Evolutionary conservation across 805 yeast genomes (phyloP).

Genomic region (Kodamaea leandrae): DNA sequence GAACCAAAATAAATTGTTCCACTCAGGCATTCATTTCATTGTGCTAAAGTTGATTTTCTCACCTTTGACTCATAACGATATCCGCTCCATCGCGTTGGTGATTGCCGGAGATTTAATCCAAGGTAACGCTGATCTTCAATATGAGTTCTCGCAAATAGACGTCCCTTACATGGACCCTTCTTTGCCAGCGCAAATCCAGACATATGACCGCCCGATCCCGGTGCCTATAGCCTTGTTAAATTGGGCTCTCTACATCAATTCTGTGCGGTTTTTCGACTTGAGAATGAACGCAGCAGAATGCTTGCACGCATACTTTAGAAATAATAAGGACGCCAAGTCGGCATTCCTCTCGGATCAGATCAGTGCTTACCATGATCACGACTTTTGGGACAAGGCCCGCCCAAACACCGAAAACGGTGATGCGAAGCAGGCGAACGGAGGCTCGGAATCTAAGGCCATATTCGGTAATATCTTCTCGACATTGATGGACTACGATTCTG

Average conservation of each 20-base stretch:
- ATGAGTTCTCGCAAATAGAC: constrained; percentile 73
- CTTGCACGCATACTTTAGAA: constrained; percentile 64
- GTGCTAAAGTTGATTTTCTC: constrained; percentile 72
- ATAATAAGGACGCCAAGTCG: constrained; percentile 58
- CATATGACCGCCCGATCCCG: constrained; percentile 48
- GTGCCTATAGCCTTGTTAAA: constrained; percentile 71
- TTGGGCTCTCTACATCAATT: constrained; percentile 78
- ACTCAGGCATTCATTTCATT: constrained; percentile 61
- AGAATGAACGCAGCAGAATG: constrained; percentile 70
- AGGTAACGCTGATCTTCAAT: constrained; percentile 65
- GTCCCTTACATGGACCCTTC: constrained; percentile 89
- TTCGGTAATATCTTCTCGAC: constrained; percentile 65
- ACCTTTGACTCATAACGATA: constrained; percentile 56
- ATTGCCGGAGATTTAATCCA: constrained; percentile 77
- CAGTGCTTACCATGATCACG: constrained; percentile 26
- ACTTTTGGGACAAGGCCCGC: constrained; percentile 25
- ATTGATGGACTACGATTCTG: constrained; percentile 70
- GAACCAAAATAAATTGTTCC: constrained; percentile 61
- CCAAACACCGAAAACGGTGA: too few species aligned
- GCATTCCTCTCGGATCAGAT: constrained; percentile 71
- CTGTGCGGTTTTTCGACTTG: constrained; percentile 81
- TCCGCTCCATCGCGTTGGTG: constrained; percentile 66
- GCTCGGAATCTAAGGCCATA: constrained; percentile 11
- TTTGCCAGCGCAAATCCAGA: constrained; percentile 43
- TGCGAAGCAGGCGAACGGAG: constrained; percentile 10